phyloP scores from a whole-genome alignment of 1,284 basidiomycete genomes.

The Tilletia horrida region DNA sequence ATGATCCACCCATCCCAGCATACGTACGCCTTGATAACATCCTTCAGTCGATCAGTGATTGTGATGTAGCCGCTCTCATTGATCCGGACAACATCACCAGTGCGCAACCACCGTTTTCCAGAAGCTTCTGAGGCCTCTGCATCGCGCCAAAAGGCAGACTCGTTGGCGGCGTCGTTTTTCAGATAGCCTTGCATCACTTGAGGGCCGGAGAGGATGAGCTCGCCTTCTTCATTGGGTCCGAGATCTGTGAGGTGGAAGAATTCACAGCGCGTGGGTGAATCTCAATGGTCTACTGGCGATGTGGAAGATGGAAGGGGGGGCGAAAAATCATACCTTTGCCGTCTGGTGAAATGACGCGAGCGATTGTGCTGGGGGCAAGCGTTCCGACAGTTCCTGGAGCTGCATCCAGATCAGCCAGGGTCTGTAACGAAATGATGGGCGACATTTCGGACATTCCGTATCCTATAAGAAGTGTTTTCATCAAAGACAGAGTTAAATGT shows the following conservation, averaged over 20 bases:
- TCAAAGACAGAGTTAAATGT: background rate
- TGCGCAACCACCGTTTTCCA: slow-evolving; percentile 34
- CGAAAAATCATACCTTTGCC: slow-evolving; percentile 18
- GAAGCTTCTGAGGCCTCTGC: background rate
- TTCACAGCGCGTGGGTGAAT: background rate
- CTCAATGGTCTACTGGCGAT: too few species aligned
- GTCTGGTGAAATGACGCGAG: slow-evolving; percentile 31
- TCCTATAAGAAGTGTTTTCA: slow-evolving; percentile 12
- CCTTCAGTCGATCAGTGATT: slow-evolving; percentile 50
- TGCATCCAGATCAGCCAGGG: slow-evolving; percentile 33
- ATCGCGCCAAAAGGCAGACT: slow-evolving; percentile 33
- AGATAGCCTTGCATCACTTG: slow-evolving; percentile 54
- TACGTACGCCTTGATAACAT: slow-evolving; percentile 47
- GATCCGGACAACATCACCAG: slow-evolving; percentile 49
- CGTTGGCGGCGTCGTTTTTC: slow-evolving; percentile 47
- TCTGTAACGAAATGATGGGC: slow-evolving; percentile 49
- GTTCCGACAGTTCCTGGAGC: slow-evolving; percentile 40
- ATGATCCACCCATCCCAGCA: too few species aligned
- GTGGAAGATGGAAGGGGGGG: too few species aligned
- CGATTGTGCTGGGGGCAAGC: slow-evolving; percentile 46
- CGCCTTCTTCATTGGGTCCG: slow-evolving; percentile 40
- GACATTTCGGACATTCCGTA: slow-evolving; percentile 55
- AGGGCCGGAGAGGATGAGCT: slow-evolving; percentile 47
- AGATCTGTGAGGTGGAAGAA: slow-evolving; percentile 25
- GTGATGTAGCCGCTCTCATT: slow-evolving; percentile 43